Evolutionary conservation across 306 rosid species (phyloP).

Genomic region (Datisca glomerata): DNA sequence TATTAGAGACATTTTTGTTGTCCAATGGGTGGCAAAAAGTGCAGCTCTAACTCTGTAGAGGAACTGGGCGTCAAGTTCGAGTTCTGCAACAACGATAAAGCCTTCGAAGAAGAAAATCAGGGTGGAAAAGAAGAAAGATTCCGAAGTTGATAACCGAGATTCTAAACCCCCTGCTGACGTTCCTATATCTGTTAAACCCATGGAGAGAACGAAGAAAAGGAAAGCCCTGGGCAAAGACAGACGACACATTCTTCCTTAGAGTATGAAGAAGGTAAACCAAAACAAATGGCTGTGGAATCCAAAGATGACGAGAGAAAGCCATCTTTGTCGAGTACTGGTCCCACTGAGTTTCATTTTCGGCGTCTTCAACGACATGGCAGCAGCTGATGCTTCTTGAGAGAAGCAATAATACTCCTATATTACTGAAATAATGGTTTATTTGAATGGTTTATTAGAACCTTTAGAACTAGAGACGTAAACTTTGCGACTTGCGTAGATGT

Average conservation of each 20-base stretch:
- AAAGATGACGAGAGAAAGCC: conserved; percentile 10
- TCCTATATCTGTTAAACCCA: conserved; percentile 34
- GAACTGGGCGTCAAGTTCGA: conserved; percentile 13
- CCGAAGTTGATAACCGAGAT: conserved; percentile 10
- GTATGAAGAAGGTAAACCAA: conserved; percentile 8
- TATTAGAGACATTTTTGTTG: conserved; percentile 5
- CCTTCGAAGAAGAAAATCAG: conserved; percentile 30
- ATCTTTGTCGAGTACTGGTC: conserved; percentile 16
- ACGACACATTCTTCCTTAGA: conserved; percentile 11
- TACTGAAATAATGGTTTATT: background rate
- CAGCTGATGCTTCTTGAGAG: conserved; percentile 33
- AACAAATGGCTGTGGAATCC: conserved; percentile 6
- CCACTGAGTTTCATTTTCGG: conserved; percentile 81
- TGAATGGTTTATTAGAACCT: too few species aligned
- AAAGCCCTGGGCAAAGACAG: conserved; percentile 54
- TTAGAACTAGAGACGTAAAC: too few species aligned
- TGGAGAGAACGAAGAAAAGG: conserved; percentile 70
- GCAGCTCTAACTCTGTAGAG: conserved; percentile 22
- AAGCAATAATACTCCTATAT: conserved; percentile 28
- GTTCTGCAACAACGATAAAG: conserved; percentile 13
- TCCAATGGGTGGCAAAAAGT: conserved; percentile 37
- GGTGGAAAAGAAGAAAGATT: conserved; percentile 17
- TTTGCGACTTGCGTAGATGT: too few species aligned
- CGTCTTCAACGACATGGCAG: conserved; percentile 81
- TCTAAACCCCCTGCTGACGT: conserved; percentile 7